These are phyloP conservation scores for Basidiobolus heterosporus DNA, from an alignment of 371 early-diverging fungal species.

Conservation along the genomic window DNA sequence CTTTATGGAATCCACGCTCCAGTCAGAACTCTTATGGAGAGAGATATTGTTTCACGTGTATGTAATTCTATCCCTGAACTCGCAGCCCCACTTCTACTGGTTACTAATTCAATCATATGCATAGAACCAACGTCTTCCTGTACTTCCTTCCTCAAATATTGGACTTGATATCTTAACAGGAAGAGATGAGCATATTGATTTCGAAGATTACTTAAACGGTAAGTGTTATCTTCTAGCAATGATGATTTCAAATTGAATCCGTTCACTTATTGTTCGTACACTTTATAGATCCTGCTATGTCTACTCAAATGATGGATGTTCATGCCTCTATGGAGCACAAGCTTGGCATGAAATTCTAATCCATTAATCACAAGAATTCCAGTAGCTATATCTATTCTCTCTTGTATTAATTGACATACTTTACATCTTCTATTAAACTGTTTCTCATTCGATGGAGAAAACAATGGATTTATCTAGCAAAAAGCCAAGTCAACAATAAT, in stretches of 20 bases:
- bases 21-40: slow-evolving; percentile 79
- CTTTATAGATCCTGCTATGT: slow-evolving; percentile 31
- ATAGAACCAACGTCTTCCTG: slow-evolving; percentile 34
- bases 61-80: background rate
- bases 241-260: background rate
- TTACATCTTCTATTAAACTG: too few relatives aligned
- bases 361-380: too few relatives aligned
- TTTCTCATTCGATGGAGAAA: too few relatives aligned
- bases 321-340: slow-evolving; percentile 35
- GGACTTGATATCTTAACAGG: slow-evolving; percentile 75
- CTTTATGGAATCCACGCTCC: slow-evolving; percentile 79
- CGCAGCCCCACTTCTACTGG: background rate
- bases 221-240: slow-evolving; percentile 6
- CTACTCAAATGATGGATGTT: slow-evolving; percentile 40
- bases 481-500: too few relatives aligned
- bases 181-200: slow-evolving; percentile 70
- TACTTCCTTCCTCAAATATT: slow-evolving; percentile 53
- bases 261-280: background rate
- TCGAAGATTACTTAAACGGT: slow-evolving; percentile 78
- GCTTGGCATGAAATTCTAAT: too few relatives aligned
- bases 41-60: slow-evolving; percentile 51
- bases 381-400: too few relatives aligned
- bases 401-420: too few relatives aligned
- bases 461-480: too few relatives aligned
- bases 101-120: slow-evolving; percentile 7